Base-by-base conservation (phyloP, 371 early-diverging fungal species). In the Mortierella sp. region DNA sequence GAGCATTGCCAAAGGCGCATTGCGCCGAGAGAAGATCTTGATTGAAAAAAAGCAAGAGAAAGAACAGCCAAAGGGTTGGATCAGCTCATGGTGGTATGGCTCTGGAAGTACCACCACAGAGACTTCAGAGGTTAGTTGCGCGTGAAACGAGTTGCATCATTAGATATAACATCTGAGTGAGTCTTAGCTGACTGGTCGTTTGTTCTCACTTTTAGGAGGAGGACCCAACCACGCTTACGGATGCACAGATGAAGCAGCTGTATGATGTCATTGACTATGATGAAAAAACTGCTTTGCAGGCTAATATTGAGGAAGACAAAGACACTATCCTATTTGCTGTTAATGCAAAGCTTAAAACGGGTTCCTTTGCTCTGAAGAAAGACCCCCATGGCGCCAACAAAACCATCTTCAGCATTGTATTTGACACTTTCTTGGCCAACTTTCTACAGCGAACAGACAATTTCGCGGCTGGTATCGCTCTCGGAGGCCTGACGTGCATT, bases 251-350 rank as follows among this genome's bases (percentile, higher is more conserved):
- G 30, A 87, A 95, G 71, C 93, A 96, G 75, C 88, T 99, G 24
- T 97, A 96, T 86, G 94, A 98, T 47, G 94, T 97, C 2, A 97
- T 99, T 74, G 99, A 98, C 71, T 97, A 94, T 83, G 94, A 99
- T 73, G 96, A 96, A 64, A 90, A 93, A 28, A 86, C 91, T 22
- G 91, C 93, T 0, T 87, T 87, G 9, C 78, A 91, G 20, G 84
- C 87, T 1, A 89, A 89, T 11, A 85, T 93, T 5, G 96, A 94
- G 66, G 75, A 95, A 37, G 95, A 96, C 3, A 89, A 92, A 70
- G 96, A 97, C 83, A 94, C 93, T 71, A 90, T 94, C 58, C 84
- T 92, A 47, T 78, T 96, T 35, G 87, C 88, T 4, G 77, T 94
- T 1, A 86, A 90, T 6, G 94, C 94, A 18, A 84, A 90, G 40